Evolutionary conservation across 768 basidiomycete genomes (phyloP), one percentile per base, ranked within the genome.

Genomic region (Gelatoporia subvermispora): DNA sequence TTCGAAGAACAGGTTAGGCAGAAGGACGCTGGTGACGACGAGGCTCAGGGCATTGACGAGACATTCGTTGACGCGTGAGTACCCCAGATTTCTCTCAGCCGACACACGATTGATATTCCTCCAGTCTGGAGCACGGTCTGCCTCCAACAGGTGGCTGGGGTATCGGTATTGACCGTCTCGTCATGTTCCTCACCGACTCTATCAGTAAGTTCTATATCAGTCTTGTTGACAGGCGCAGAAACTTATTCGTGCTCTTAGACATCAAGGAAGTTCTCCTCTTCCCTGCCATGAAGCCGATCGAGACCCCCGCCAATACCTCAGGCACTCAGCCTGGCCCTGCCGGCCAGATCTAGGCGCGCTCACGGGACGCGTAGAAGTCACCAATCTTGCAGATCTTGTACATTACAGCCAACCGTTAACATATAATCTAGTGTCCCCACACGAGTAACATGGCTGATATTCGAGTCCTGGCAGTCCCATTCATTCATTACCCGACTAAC

Each of bases 171-270:
- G 94, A 97, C 64, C 84, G 93, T 51, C 75, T 98, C 35, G 92
- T 97, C 69, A 98, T 98, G 95, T 97, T 98, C 84, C 75, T 98
- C 42, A 95, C 93, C 3, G 85, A 99, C 69, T 94, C 91, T n/a
- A 85, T 83, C 8, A 95, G 90, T 93, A 56, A 58, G 85, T 47
- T 41, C 47, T 21, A 20, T 16, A 41, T 45, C 39, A 40, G 34
- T 31, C 8, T 28, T 31, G 25, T 24, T 24, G n/a, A n/a, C n/a
- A n/a, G n/a, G n/a, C 24, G 16, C 40, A 16, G 31, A 11, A 43
- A 9, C 56, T 59, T 25, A 57, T 38, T 18, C 39, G 35, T 41
- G 20, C 48, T 41, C 38, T 41, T 59, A 91, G 89, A 96, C 63
- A 94, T 95, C 77, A 97, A 97, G 78, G 93, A 95, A 65, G 93